Percentiles rank a stretch among this genome's conserved stretches.
Evolutionary conservation across 1,284 basidiomycete species (phyloP).

Genomic region (Crepidotus sp.): DNA sequence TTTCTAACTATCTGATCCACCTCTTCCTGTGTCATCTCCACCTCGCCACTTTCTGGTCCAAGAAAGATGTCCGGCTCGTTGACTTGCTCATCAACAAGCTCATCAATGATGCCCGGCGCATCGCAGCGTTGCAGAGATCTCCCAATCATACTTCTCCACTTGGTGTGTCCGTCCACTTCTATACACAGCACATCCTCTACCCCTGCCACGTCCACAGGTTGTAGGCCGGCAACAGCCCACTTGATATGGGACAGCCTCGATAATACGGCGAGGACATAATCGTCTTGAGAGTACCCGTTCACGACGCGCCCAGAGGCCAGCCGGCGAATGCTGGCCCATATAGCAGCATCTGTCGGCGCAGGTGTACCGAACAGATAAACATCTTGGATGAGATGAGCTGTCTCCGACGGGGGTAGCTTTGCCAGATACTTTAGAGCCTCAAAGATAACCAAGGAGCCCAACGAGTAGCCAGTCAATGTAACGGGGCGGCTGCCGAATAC

Average conservation of each 20-base stretch:
- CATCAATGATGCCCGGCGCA: slow-evolving; percentile 32
- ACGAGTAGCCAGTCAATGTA: slow-evolving; percentile 46
- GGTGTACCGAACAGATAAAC: slow-evolving; percentile 71
- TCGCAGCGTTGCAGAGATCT: slow-evolving; percentile 32
- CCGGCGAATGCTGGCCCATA: slow-evolving; percentile 59
- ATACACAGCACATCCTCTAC: slow-evolving; percentile 61
- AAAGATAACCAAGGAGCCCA: slow-evolving; percentile 40
- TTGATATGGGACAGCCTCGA: slow-evolving; percentile 55
- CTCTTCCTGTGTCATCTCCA: slow-evolving; percentile 16
- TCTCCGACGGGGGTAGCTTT: slow-evolving; percentile 34
- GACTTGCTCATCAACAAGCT: slow-evolving; percentile 27
- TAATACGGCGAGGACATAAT: slow-evolving; percentile 70
- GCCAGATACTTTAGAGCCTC: slow-evolving; percentile 33
- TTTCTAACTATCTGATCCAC: slow-evolving; percentile 13
- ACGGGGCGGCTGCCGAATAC: slow-evolving; percentile 51
- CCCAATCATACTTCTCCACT: slow-evolving; percentile 47
- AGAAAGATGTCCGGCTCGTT: slow-evolving; percentile 6
- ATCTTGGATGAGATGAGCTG: slow-evolving; percentile 55
- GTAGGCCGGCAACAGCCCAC: slow-evolving; percentile 63
- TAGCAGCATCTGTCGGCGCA: slow-evolving; percentile 41
- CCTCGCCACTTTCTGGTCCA: slow-evolving; percentile 1
- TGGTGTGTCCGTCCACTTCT: slow-evolving; percentile 44
- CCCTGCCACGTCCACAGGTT: slow-evolving; percentile 54
- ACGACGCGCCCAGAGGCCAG: slow-evolving; percentile 63
- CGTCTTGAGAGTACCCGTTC: slow-evolving; percentile 62